phyloP scores from a whole-genome alignment of 768 basidiomycete genomes.

The Hypholoma sublateritium region DNA sequence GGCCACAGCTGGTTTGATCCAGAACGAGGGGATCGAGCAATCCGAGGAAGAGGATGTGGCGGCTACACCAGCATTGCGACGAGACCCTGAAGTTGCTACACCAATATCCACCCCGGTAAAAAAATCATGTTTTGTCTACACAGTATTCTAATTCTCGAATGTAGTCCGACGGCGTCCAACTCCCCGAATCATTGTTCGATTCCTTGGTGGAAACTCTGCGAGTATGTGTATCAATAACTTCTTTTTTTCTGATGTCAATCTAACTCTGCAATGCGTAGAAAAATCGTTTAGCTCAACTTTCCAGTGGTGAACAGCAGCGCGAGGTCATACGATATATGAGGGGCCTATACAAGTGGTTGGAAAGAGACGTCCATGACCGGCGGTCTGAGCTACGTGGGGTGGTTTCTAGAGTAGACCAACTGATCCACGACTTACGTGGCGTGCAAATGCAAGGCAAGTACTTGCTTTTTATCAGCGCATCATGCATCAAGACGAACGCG shows the following conservation, averaged over 20 bases:
- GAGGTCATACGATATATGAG: background rate
- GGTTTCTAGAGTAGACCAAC: background rate
- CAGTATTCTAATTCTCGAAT: too few relatives aligned
- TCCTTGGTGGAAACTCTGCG: background rate
- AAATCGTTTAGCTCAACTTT: conserved; percentile 1
- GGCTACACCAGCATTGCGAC: too few relatives aligned
- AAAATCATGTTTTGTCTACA: too few relatives aligned
- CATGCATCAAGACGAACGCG: too few relatives aligned
- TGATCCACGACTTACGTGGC: background rate
- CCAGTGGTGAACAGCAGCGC: conserved; percentile 1
- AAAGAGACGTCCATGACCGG: background rate
- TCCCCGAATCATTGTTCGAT: background rate
- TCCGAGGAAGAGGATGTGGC: too few relatives aligned
- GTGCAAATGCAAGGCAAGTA: background rate
- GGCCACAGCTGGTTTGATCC: too few relatives aligned
- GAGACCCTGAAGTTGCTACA: too few relatives aligned
- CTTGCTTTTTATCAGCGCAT: too few relatives aligned
- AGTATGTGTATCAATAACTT: background rate
- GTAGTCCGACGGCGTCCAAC: too few relatives aligned
- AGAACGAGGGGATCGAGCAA: too few relatives aligned
- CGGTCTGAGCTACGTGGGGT: background rate
- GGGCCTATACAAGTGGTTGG: background rate
- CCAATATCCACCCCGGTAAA: too few relatives aligned
- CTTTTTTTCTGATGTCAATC: background rate
- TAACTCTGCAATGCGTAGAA: background rate